Conservation (phyloP, 352 stramenopile genomes). For the Phytophthora podocarpi region DNA sequence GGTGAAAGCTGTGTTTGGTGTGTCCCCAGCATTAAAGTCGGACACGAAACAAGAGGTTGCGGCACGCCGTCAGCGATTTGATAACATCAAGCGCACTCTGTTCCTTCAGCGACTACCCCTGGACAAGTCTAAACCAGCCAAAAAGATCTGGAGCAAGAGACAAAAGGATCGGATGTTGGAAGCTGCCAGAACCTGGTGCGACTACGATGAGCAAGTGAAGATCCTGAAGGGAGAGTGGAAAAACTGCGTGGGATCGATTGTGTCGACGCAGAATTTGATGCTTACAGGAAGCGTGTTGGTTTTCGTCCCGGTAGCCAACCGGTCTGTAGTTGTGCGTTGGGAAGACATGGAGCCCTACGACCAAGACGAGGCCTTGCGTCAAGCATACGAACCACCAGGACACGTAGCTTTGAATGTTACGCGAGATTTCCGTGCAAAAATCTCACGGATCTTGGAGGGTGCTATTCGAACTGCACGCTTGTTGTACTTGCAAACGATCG, state of each 20-base stretch:
- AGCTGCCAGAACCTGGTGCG: conserved; percentile 53
- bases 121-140: conserved; percentile 18
- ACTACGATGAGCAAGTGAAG: conserved; percentile 58
- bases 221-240: conserved; percentile 56
- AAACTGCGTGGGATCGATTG: conserved; percentile 44
- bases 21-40: conserved; percentile 49
- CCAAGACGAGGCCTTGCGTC: conserved; percentile 45
- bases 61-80: conserved; percentile 35
- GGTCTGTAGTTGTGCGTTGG: conserved; percentile 60
- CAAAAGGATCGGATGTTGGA: conserved; percentile 39
- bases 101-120: conserved; percentile 44
- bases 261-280: conserved; percentile 74
- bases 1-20: conserved; percentile 42
- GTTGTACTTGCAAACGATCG: conserved; percentile 67
- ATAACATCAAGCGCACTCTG: conserved; percentile 51
- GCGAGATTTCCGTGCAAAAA: conserved; percentile 44
- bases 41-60: conserved; percentile 62
- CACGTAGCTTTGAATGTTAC: conserved; percentile 37
- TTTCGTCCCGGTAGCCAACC: conserved; percentile 60
- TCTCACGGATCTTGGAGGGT: conserved; percentile 38
- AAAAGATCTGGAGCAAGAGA: conserved; percentile 57
- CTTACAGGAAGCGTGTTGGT: conserved; percentile 62
- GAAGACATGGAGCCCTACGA: conserved; percentile 55
- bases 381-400: conserved; percentile 45
- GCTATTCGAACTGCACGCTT: conserved; percentile 46